Evolutionary conservation across 768 basidiomycete species (phyloP), one percentile per base, ranked within the genome.

Genomic region (Artomyces pyxidatus): DNA sequence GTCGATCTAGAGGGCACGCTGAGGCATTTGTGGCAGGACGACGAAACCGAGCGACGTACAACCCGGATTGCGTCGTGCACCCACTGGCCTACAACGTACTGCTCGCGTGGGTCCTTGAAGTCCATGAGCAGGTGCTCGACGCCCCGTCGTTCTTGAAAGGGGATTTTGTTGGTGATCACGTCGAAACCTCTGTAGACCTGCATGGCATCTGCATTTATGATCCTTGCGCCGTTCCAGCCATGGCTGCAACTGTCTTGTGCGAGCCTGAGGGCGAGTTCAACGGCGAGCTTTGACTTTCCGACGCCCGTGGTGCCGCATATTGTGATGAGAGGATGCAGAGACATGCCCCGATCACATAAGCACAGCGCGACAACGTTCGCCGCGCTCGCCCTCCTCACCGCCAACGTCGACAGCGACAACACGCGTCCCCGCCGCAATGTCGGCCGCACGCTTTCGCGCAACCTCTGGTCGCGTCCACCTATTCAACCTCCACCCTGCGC

Each of bases 151-250:
- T 99, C 93, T 25, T 74, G 68, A 11, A 71, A 59, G 1, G 93
- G 78, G 14, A 93, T 76, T 68, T 99, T 98, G 68, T 98, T 98
- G 23, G 95, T 98, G 59, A 97, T 83, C 44, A 94, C 71, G 65
- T 96, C 87, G 64, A 98, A 76, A 0, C 95, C 95, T 16, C 73
- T 71, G 64, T 97, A 98, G 11, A 92, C 83, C 65, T 99, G 96
- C 95, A 99, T 97, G 11, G 95, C 81, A 66, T 99, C 96, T 9
- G 94, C 90, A 61, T 97, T 98, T 62, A 99, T 83, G 56, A 98
- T 76, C 60, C 81, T 80, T 7, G 81, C 84, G 11, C 81, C 78
- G 12, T 64, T 67, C 75, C 80, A 85, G 40, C 65, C 68, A 58
- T 67, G 64, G 25, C 55, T 57, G 37, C 59, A 48, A 22, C 45